Conservation (phyloP, 805 yeast genomes). For the Candida succiphila region DNA sequence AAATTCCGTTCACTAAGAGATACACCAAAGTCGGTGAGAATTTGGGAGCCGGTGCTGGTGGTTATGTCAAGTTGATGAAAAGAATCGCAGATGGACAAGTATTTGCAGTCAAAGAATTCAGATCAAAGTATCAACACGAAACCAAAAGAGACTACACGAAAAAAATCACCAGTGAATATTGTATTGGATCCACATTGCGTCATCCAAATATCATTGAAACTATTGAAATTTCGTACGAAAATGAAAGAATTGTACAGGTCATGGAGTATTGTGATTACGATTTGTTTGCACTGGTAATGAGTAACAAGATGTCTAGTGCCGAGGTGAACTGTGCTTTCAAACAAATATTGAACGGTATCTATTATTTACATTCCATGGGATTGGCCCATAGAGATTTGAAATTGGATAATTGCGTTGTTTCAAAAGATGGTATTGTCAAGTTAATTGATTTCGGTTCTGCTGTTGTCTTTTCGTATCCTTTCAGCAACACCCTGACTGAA, state of each 20-base stretch:
- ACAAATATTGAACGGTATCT: conserved; percentile 72
- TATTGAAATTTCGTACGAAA: conserved; percentile 82
- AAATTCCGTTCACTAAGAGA: conserved; percentile 59
- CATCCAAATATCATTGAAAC: conserved; percentile 90
- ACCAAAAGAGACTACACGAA: conserved; percentile 79
- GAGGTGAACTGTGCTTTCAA: conserved; percentile 88
- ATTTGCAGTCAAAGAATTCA: conserved; percentile 89
- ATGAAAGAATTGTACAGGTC: conserved; percentile 78
- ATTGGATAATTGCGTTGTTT: conserved; percentile 85
- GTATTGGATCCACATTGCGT: conserved; percentile 83
- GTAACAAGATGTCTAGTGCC: conserved; percentile 70
- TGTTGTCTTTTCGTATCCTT: conserved; percentile 84
- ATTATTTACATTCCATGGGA: conserved; percentile 76
- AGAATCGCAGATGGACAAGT: conserved; percentile 57
- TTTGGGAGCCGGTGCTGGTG: conserved; percentile 94
- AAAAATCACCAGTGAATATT: conserved; percentile 88
- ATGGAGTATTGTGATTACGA: conserved; percentile 95
- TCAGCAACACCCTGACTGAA: conserved; percentile 59
- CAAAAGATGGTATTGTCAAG: conserved; percentile 74
- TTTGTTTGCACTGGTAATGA: conserved; percentile 89
- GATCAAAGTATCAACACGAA: conserved; percentile 67
- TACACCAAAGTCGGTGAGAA: conserved; percentile 79
- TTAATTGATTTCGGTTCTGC: conserved; percentile 92
- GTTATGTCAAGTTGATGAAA: conserved; percentile 68
- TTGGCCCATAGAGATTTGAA: conserved; percentile 88